A percentile compares a stretch with the other conserved stretches of the same genome.
Conservation (phyloP, 306 rosid genomes). For the Astragalus membranaceus region DNA sequence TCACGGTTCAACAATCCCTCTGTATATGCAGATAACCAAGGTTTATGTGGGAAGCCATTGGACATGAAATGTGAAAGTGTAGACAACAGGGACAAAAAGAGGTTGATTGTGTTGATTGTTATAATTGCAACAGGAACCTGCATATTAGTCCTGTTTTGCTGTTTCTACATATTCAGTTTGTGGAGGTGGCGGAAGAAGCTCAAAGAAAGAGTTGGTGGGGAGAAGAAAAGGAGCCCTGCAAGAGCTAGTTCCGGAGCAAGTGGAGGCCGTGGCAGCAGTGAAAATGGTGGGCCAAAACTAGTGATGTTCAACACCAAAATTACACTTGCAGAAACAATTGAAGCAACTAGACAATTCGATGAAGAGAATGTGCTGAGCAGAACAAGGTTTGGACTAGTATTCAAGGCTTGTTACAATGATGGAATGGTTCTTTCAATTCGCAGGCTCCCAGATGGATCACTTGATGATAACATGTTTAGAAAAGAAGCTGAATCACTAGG, state of each 20-base stretch:
- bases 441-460: slow-evolving; percentile 62
- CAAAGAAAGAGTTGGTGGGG: slow-evolving; percentile 57
- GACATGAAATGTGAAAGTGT: slow-evolving; percentile 33
- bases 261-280: slow-evolving; percentile 81
- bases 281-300: slow-evolving; percentile 78
- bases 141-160: slow-evolving; percentile 56
- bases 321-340: slow-evolving; percentile 79
- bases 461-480: slow-evolving; percentile 71
- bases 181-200: slow-evolving; percentile 81
- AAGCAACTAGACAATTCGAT: slow-evolving; percentile 86
- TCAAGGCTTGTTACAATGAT: slow-evolving; percentile 83
- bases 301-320: slow-evolving; percentile 86
- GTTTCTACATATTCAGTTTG: slow-evolving; percentile 78
- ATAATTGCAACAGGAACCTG: slow-evolving; percentile 49
- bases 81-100: slow-evolving; percentile 33
- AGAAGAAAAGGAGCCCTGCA: slow-evolving; percentile 74
- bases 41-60: slow-evolving; percentile 71
- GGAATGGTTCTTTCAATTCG: slow-evolving; percentile 94
- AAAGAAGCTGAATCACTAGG: slow-evolving; percentile 86
- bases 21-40: slow-evolving; percentile 45
- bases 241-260: slow-evolving; percentile 82
- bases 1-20: slow-evolving; percentile 56
- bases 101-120: slow-evolving; percentile 51
- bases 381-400: slow-evolving; percentile 67
- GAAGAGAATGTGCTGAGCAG: slow-evolving; percentile 95